Evolutionary conservation across 495 filamentous ascomycete genomes (phyloP).

Genomic region (Neurospora africana): DNA sequence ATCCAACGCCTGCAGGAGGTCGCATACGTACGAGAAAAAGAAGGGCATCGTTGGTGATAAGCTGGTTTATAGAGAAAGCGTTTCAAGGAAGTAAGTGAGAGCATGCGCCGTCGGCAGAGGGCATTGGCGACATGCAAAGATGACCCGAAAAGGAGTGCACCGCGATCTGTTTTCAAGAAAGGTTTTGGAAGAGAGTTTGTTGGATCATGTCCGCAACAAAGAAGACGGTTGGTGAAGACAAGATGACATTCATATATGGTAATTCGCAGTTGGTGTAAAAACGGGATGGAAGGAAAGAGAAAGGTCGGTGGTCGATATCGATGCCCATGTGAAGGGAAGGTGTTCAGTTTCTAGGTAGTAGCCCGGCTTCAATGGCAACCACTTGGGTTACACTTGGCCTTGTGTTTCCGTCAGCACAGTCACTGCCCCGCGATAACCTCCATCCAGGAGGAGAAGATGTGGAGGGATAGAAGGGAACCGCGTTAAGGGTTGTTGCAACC

Average conservation of each 20-base stretch:
- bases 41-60: slow-evolving; percentile 42
- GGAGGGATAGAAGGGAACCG: not conserved
- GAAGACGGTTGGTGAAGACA: not conserved
- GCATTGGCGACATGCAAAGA: not conserved
- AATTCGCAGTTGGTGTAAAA: not conserved
- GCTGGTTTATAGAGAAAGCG: not conserved
- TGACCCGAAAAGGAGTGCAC: not conserved
- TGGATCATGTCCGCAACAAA: not conserved
- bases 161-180: not conserved
- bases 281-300: not conserved
- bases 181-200: not conserved
- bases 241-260: not conserved
- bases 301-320: not conserved
- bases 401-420: not conserved
- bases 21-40: slow-evolving; percentile 49
- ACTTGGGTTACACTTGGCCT: not conserved
- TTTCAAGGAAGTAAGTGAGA: not conserved
- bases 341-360: not conserved
- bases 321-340: not conserved
- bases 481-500: not conserved
- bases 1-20: slow-evolving; percentile 46
- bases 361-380: not conserved
- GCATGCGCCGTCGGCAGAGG: not conserved
- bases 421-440: not conserved
- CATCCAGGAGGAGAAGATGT: not conserved